phyloP scores from a whole-genome alignment of 2,329 filamentous ascomycete genomes.

The Alternaria novae-zelandiae region DNA sequence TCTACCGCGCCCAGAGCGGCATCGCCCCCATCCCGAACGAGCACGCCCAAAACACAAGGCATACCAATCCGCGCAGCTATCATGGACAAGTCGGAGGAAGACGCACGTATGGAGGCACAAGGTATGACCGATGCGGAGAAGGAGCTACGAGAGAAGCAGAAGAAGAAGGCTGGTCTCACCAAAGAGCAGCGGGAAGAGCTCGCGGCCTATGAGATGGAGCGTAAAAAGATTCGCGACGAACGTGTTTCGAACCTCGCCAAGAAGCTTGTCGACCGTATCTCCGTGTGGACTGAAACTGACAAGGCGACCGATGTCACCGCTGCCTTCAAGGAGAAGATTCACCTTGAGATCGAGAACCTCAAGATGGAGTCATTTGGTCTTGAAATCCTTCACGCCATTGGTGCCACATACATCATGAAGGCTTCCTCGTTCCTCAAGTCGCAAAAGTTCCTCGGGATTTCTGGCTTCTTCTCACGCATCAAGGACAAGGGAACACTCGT shows the following conservation, averaged over 20 bases:
- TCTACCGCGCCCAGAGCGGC: slow-evolving; percentile 27
- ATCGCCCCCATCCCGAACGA: slow-evolving; percentile 53
- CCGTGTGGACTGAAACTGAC: slow-evolving; percentile 97
- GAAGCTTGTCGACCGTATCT: slow-evolving; percentile 88
- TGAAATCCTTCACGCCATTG: slow-evolving; percentile 94
- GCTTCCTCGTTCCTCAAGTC: slow-evolving; percentile 87
- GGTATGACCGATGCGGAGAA: slow-evolving; percentile 76
- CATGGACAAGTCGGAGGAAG: slow-evolving; percentile 86
- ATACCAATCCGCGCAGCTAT: slow-evolving; percentile 84
- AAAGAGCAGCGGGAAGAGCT: slow-evolving; percentile 96
- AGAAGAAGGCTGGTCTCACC: slow-evolving; percentile 84
- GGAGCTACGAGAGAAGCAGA: slow-evolving; percentile 78
- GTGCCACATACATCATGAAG: slow-evolving; percentile 87
- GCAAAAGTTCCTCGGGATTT: slow-evolving; percentile 95
- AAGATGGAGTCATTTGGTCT: slow-evolving; percentile 99
- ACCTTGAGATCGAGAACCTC: slow-evolving; percentile 92
- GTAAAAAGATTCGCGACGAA: slow-evolving; percentile 82
- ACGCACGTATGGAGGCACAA: slow-evolving; percentile 68
- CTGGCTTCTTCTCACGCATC: slow-evolving; percentile 90
- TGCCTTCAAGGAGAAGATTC: slow-evolving; percentile 93
- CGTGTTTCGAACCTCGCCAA: slow-evolving; percentile 82
- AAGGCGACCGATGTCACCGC: slow-evolving; percentile 82
- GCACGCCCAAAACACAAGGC: slow-evolving; percentile 57
- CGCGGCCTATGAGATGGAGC: slow-evolving; percentile 85
- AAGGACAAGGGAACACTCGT: slow-evolving; percentile 97